Evolutionary conservation across 805 yeast genomes (phyloP), one percentile per base, ranked within the genome.

Genomic region (Lachancea cidri): DNA sequence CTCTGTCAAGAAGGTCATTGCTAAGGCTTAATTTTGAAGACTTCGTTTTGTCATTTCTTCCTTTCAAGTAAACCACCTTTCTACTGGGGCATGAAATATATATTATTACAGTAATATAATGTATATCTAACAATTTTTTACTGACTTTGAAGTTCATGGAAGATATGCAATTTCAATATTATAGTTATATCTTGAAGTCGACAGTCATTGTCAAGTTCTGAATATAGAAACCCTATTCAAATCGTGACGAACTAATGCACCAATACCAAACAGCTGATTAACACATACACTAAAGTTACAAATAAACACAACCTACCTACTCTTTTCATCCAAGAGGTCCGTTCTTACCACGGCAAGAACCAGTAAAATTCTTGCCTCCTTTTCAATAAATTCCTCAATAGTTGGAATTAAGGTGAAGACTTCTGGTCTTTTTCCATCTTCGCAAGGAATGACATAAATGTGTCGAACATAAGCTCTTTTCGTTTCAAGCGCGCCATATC

Each of bases 1-100:
- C 71, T 86, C 88, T 74, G 91, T 87, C 66, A 86, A 84, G 79
- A 89, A 87, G 81, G 94, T 95, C 73, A 81, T 85, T 67, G 95
- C 96, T 67, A 88, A 89, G 84, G 96, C 95, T 74, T 83, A 82
- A 76, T 62, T 65, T 38, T 38, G 34, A 25, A 24, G 8, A 8
- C 16, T 13, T 13, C 38, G 29, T 20, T 27, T 18, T 17, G 19
- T 17, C 29, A 34, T 20, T 18, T 19, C 19, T 19, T 18, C 17
- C 19, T 20, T 31, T 35, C 46, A 41, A 17, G 19, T 29, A 24
- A 35, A 31, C 24, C 33, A 27, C 27, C 35, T 35, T 35, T 31
- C 22, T 19, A 27, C 44, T 35, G 40, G 40, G 44, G 39, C 44
- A 41, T 36, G 44, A 36, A 41, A 41, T 44, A 44, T 44, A 44